Base-by-base conservation (phyloP, 1,284 basidiomycete genomes). In the Moesziomyces parantarcticus region DNA sequence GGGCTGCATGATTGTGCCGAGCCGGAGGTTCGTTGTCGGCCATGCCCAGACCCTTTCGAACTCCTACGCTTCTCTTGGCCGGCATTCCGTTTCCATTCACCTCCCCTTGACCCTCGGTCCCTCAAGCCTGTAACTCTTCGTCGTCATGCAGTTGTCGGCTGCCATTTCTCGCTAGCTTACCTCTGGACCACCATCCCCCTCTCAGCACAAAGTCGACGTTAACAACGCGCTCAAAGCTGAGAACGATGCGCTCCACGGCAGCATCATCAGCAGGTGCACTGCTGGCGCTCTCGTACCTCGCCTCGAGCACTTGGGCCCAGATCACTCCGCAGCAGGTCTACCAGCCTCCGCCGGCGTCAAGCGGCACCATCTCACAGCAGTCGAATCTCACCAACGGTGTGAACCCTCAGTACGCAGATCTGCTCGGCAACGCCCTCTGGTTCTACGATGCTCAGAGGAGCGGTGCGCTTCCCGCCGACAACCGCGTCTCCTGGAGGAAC, bases 371-470 rank as follows among this genome's bases (percentile, higher is more conserved):
- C 14, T 62, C 62, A 13, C 59, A 65, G 21, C 47, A 54, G 21
- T 58, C 58, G 34, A 66, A 65, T n/a, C 53, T 62, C 26, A 61
- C 69, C 55, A 53, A 71, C 32, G 54, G 54, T 14, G 51, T 70
- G 46, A 75, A 76, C 20, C 57, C 69, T 3, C 92, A 94, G 80
- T 96, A 93, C 92, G 87, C 89, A 1, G 89, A 87, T 39, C 85
- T 95, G 1, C 87, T 96, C 0, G 93, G 92, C 14, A 89, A 92
- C 83, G 84, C 91, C 34, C 84, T 97, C 21, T 96, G 89, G 82
- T 96, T 95, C 84, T 97, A 95, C 81, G 94, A 97, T 70, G 93
- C 90, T 0, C 94, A 97, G 80, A 87, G 94, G 42, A 92, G 91
- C 61, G 93, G 94, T 14, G 87, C 86, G 47, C 87, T 96, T 6